phyloP scores from a whole-genome alignment of 2,329 filamentous ascomycete species.

The Acrodontium crateriforme region DNA sequence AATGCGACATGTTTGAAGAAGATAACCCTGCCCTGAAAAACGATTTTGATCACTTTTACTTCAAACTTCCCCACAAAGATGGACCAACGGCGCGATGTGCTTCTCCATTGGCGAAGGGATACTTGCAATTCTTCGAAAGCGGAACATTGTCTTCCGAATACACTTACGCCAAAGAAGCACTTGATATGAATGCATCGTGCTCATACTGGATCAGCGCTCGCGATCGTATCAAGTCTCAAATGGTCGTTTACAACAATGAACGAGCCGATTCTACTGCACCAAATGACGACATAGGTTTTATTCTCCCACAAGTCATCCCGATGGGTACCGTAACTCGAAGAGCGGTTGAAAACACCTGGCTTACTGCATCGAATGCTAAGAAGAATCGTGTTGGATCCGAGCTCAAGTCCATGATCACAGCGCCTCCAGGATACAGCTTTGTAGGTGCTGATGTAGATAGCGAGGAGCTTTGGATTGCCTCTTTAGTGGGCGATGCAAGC shows the following conservation, averaged over 20 bases:
- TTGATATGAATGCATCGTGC: slow-evolving; percentile 97
- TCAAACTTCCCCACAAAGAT: slow-evolving; percentile 94
- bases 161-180: slow-evolving; percentile 77
- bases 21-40: slow-evolving; percentile 50
- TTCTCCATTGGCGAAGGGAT: slow-evolving; percentile 83
- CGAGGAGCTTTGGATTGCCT: slow-evolving; percentile 96
- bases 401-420: slow-evolving; percentile 90
- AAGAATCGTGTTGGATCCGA: slow-evolving; percentile 91
- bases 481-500: slow-evolving; percentile 81
- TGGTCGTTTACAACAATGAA: slow-evolving; percentile 77
- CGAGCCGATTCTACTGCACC: slow-evolving; percentile 15
- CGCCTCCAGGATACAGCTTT: slow-evolving; percentile 80
- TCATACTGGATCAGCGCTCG: slow-evolving; percentile 98
- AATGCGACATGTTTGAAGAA: slow-evolving; percentile 67
- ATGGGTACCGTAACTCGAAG: slow-evolving; percentile 96
- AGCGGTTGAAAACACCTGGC: slow-evolving; percentile 95
- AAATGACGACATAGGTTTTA: slow-evolving; percentile 53
- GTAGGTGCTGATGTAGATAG: slow-evolving; percentile 97
- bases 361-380: slow-evolving; percentile 95
- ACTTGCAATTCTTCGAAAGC: slow-evolving; percentile 80
- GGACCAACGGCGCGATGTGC: slow-evolving; percentile 72
- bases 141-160: slow-evolving; percentile 80
- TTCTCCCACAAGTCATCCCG: slow-evolving; percentile 87
- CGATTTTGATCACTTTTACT: slow-evolving; percentile 57
- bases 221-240: slow-evolving; percentile 84